Evolutionary conservation across 2,329 filamentous ascomycete species (phyloP).

Genomic region (Aspergillus caelatus): DNA sequence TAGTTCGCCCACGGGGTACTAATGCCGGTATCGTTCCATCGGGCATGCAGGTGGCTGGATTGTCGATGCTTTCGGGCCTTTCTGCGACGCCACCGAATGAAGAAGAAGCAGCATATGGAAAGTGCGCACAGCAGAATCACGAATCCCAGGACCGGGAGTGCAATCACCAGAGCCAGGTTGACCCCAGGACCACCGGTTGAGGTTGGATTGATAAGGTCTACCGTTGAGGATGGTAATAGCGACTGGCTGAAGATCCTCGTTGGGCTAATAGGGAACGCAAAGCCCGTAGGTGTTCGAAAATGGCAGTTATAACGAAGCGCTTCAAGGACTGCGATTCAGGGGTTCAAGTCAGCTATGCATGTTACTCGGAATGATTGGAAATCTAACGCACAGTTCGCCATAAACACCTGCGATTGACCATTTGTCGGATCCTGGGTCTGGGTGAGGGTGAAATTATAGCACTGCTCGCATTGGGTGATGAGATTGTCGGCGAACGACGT

Average conservation of each 20-base stretch:
- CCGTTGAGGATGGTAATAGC: slow-evolving; percentile 38
- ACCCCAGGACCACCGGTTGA: slow-evolving; percentile 16
- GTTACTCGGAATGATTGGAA: slow-evolving; percentile 1
- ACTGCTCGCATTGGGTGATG: slow-evolving; percentile 46
- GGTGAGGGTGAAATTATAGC: slow-evolving; percentile 46
- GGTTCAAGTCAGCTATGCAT: slow-evolving; percentile 6
- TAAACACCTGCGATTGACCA: slow-evolving; percentile 32
- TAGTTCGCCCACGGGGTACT: slow-evolving; percentile 34
- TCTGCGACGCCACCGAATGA: slow-evolving; percentile 46
- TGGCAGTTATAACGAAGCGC: slow-evolving; percentile 50
- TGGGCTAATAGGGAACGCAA: slow-evolving; percentile 43
- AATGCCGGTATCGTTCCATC: slow-evolving; percentile 39
- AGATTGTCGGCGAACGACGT: slow-evolving; percentile 44
- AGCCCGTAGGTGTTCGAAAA: slow-evolving; percentile 38
- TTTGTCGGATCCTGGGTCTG: slow-evolving; percentile 13
- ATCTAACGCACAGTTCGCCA: slow-evolving; percentile 47
- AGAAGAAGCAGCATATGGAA: slow-evolving; percentile 45
- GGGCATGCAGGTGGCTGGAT: slow-evolving; percentile 33
- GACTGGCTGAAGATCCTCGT: slow-evolving; percentile 45
- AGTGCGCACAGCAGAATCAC: slow-evolving; percentile 37
- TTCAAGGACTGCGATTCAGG: slow-evolving; percentile 43
- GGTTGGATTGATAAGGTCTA: slow-evolving; percentile 23
- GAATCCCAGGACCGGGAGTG: slow-evolving; percentile 47
- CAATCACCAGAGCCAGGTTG: slow-evolving; percentile 44
- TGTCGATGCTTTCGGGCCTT: slow-evolving; percentile 31